Evolutionary conservation across 768 basidiomycete species (phyloP).

Genomic region (Pleurotus eryngii): DNA sequence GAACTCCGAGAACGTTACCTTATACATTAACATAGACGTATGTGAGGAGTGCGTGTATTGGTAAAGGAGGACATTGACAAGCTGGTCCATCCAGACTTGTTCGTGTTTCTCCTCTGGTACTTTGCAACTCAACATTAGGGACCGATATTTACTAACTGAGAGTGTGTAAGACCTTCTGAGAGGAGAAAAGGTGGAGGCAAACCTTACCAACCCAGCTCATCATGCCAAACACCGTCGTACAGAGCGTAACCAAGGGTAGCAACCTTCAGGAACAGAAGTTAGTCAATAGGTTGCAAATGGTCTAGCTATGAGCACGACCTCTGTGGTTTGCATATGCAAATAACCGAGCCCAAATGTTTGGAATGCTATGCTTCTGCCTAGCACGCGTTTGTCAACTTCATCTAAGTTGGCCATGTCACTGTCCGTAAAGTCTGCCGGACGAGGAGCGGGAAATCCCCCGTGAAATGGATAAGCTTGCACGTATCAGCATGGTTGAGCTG

Average conservation of each 20-base stretch:
- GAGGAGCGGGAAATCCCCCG: slow-evolving; percentile 1
- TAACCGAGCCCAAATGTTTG: not conserved
- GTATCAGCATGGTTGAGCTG: slow-evolving; percentile 4
- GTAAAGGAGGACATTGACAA: slow-evolving; percentile 4
- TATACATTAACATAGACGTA: slow-evolving; percentile 6
- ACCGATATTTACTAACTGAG: slow-evolving; percentile 2
- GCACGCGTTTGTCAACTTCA: not conserved
- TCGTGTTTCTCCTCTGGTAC: not conserved
- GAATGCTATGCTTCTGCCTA: not conserved
- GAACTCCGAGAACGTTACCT: not conserved
- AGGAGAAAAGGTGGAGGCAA: not conserved
- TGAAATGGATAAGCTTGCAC: slow-evolving; percentile 3
- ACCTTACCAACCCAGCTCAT: slow-evolving; percentile 1
- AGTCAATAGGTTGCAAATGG: not conserved
- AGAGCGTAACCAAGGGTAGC: slow-evolving; percentile 1
- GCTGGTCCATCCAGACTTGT: slow-evolving; percentile 5
- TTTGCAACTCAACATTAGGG: not conserved
- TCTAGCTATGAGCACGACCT: not conserved
- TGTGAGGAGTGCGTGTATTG: slow-evolving; percentile 4
- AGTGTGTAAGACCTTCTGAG: not conserved
- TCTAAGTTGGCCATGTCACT: not conserved
- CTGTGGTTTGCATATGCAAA: not conserved
- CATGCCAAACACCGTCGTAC: slow-evolving; percentile 1
- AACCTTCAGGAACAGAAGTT: not conserved
- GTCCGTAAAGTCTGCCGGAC: not conserved